Evolutionary conservation across 2,329 filamentous ascomycete species (phyloP).

Genomic region (Penicillium oxalicum): DNA sequence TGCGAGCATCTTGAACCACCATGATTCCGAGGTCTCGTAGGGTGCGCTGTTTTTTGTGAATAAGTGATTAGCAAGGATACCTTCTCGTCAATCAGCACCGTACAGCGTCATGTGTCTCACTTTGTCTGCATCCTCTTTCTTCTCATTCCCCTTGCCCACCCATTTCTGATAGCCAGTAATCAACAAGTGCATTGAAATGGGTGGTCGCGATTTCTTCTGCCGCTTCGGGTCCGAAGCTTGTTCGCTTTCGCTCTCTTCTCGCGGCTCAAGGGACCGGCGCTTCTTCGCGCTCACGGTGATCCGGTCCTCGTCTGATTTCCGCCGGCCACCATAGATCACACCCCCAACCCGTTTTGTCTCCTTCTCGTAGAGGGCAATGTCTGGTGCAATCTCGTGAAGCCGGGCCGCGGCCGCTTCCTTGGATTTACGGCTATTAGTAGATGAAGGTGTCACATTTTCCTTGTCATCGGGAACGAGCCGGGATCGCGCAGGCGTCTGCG

Average conservation of each 20-base stretch:
- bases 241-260: conserved; percentile 46
- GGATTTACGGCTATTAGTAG: conserved; percentile 74
- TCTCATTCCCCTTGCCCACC: conserved; percentile 56
- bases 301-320: conserved; percentile 40
- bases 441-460: conserved; percentile 76
- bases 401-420: conserved; percentile 77
- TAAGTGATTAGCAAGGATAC: too few species aligned
- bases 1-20: conserved; percentile 67
- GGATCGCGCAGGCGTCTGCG: conserved; percentile 50
- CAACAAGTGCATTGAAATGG: conserved; percentile 68
- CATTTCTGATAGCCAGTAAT: conserved; percentile 81
- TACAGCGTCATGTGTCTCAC: conserved; percentile 46
- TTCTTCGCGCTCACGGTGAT: conserved; percentile 33
- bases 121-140: conserved; percentile 73
- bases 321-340: conserved; percentile 54
- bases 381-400: conserved; percentile 70
- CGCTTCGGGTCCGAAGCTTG: conserved; percentile 58
- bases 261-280: conserved; percentile 42
- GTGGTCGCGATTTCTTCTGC: conserved; percentile 55
- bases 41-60: conserved; percentile 53
- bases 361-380: conserved; percentile 87
- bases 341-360: conserved; percentile 78
- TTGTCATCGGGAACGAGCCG: conserved; percentile 58
- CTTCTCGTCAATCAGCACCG: conserved; percentile 1
- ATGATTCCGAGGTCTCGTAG: conserved; percentile 77